These are phyloP conservation scores for Acarospora socialis DNA, from an alignment of 2,329 filamentous ascomycete species.

Conservation along the genomic window DNA sequence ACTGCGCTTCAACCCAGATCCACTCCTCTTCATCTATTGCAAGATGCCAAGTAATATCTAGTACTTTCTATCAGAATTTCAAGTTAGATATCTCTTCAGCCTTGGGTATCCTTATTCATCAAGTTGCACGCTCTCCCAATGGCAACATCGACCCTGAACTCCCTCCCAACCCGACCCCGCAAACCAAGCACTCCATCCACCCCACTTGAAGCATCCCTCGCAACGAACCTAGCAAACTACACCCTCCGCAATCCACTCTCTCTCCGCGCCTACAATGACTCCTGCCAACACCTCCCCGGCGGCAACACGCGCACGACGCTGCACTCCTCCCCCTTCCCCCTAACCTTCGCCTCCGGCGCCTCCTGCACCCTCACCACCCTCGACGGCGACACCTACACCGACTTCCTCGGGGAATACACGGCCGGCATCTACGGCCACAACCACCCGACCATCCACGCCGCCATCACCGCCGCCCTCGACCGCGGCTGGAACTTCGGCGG, in stretches of 20 bases:
- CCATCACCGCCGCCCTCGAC: conserved; percentile 33
- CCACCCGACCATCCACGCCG: conserved; percentile 37
- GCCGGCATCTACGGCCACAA: conserved; percentile 55
- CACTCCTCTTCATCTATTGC: no score
- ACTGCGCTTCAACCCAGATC: no score
- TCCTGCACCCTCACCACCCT: conserved; percentile 20
- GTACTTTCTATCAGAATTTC: no score
- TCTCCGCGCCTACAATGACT: conserved; percentile 2
- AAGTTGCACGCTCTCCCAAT: no score
- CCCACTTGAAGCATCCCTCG: no score
- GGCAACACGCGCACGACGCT: conserved; percentile 18
- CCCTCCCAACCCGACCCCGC: no score
- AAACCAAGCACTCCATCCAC: no score
- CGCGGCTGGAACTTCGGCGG: conserved; percentile 42
- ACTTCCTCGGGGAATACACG: conserved; percentile 49
- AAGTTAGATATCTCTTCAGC: no score
- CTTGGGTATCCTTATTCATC: no score
- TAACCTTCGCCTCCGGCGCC: conserved; percentile 19
- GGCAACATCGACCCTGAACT: no score
- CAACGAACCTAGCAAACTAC: no score
- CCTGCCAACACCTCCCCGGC: conserved; percentile 12
- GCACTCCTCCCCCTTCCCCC: conserved; percentile 21
- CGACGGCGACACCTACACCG: conserved; percentile 33
- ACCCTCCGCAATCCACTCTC: conserved; percentile 2
- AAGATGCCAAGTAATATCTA: no score